phyloP scores from a whole-genome alignment of 2,329 filamentous ascomycete genomes.

The Penicillium sp. region DNA sequence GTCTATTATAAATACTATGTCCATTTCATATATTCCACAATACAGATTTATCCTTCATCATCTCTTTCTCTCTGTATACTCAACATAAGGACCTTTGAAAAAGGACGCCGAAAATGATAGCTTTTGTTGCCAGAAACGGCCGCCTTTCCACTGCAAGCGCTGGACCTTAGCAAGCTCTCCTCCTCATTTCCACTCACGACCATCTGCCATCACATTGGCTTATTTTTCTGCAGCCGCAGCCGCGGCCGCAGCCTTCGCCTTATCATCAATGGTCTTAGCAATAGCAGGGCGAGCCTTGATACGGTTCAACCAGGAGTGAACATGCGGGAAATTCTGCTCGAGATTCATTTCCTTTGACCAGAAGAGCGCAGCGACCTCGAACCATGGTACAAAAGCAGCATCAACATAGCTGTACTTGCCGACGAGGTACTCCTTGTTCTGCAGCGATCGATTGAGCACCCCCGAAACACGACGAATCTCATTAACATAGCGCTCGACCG shows the following conservation, averaged over 20 bases:
- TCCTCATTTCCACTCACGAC: too few relatives aligned
- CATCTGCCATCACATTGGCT: too few relatives aligned
- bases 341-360: neutral
- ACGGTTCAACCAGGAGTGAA: constrained; percentile 5
- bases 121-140: too few relatives aligned
- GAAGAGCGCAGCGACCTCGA: constrained; percentile 8
- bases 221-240: too few relatives aligned
- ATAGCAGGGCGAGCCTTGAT: constrained; percentile 6
- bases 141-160: too few relatives aligned
- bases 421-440: constrained; percentile 41
- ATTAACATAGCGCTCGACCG: constrained; percentile 45
- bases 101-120: too few relatives aligned
- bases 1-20: too few relatives aligned
- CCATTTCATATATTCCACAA: too few relatives aligned
- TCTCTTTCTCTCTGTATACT: too few relatives aligned
- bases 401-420: constrained; percentile 46
- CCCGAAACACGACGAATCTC: constrained; percentile 47
- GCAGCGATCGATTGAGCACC: constrained; percentile 45
- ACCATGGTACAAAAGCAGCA: constrained; percentile 43
- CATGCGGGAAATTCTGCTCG: constrained; percentile 3
- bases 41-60: too few relatives aligned
- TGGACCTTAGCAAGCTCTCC: too few relatives aligned
- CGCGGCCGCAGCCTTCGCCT: neutral
- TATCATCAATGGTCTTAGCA: constrained; percentile 5
- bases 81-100: too few relatives aligned